phyloP scores from a whole-genome alignment of 768 basidiomycete genomes.

The Saitozyma podzolica region DNA sequence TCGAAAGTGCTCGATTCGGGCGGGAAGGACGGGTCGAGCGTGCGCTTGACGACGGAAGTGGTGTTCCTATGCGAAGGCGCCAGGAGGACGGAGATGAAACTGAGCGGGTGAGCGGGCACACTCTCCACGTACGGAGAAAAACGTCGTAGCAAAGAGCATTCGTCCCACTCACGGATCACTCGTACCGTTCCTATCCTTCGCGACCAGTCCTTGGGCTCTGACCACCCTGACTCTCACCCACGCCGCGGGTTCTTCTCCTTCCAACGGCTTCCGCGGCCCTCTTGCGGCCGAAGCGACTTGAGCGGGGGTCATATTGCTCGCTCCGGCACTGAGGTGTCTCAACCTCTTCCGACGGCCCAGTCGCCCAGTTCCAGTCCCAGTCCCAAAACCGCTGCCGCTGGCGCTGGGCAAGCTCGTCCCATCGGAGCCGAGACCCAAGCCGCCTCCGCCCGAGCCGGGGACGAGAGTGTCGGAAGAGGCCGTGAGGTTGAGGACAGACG shows the following conservation, averaged over 20 bases:
- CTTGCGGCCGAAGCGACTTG: constrained; percentile 36
- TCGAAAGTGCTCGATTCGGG: constrained; percentile 81
- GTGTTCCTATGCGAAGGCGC: constrained; percentile 65
- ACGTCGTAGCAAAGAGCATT: neutral
- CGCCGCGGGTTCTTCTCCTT: constrained; percentile 47
- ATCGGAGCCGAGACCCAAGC: no score
- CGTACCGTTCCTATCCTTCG: constrained; percentile 47
- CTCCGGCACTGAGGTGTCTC: neutral
- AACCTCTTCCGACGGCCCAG: neutral
- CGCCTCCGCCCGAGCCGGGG: no score
- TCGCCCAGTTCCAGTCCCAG: neutral
- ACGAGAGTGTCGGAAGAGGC: no score
- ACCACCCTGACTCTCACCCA: constrained; percentile 49
- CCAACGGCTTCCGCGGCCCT: constrained; percentile 46
- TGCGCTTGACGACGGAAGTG: constrained; percentile 75
- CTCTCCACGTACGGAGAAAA: neutral
- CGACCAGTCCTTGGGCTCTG: constrained; percentile 43
- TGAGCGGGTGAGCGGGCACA: neutral
- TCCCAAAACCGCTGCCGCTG: no score
- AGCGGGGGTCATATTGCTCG: constrained; percentile 10
- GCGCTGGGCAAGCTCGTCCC: no score
- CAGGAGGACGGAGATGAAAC: constrained; percentile 63
- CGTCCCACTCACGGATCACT: constrained; percentile 49
- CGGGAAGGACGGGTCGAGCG: constrained; percentile 66
- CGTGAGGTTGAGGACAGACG: no score